phyloP scores from a whole-genome alignment of 371 early-diverging fungal species.

The Mortierella sp. region DNA sequence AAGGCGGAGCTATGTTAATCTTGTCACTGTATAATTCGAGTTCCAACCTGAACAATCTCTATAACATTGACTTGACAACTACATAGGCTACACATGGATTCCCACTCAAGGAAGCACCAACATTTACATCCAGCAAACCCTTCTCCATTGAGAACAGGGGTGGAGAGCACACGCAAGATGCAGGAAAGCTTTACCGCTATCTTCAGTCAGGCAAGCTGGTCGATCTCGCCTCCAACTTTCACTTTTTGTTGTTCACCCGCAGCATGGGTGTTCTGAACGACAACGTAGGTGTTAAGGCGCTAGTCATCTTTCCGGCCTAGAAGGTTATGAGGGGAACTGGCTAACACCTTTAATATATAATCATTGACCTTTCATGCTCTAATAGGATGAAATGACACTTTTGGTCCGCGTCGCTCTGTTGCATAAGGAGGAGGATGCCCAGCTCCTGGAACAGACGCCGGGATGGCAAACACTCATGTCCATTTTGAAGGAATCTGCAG shows the following conservation, averaged over 20 bases:
- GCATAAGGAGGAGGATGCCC: slow-evolving; percentile 61
- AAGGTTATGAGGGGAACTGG: background rate
- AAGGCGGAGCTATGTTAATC: background rate
- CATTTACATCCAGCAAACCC: slow-evolving; percentile 71
- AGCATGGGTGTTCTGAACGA: slow-evolving; percentile 63
- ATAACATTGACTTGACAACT: too few relatives aligned
- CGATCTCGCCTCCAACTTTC: slow-evolving; percentile 83
- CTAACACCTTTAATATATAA: background rate
- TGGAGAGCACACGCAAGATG: slow-evolving; percentile 38
- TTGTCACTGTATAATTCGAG: background rate
- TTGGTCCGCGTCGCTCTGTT: slow-evolving; percentile 68
- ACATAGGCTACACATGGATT: slow-evolving; percentile 94
- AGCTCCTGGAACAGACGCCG: slow-evolving; percentile 61
- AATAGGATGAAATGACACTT: slow-evolving; percentile 69
- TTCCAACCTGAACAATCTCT: background rate
- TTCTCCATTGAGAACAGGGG: slow-evolving; percentile 88
- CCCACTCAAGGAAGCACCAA: slow-evolving; percentile 84
- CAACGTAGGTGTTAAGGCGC: slow-evolving; percentile 28
- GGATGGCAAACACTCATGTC: slow-evolving; percentile 89
- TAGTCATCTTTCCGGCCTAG: background rate
- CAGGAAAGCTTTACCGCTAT: slow-evolving; percentile 59
- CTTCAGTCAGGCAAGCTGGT: slow-evolving; percentile 61
- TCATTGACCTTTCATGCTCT: background rate
- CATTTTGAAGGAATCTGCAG: slow-evolving; percentile 74
- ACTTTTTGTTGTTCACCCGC: slow-evolving; percentile 81